Base-by-base conservation (phyloP, 2,329 filamentous ascomycete species). In the Didymella pinodella region DNA sequence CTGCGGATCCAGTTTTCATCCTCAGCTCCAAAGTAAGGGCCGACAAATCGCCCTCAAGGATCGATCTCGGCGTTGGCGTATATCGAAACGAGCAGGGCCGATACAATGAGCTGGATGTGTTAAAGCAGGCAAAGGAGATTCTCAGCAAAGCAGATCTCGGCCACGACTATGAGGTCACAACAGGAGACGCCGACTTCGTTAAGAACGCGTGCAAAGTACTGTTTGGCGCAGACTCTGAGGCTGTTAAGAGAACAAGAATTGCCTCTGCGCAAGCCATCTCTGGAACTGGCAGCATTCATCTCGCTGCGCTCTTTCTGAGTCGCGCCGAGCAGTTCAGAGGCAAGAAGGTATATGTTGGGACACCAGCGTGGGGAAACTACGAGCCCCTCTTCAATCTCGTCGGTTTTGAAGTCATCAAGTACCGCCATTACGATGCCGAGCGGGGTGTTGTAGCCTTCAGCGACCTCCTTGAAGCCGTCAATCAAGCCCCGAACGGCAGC, bases 261-360 rank as follows among this genome's bases (percentile, higher is more conserved):
- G 32, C 16, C 16, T 36, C 32, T 0, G 74, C 76, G 0, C 77
- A 79, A 60, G 75, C 76, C 8, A 76, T 79, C 31, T 78, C 76
- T 0, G 76, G 77, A 7, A 79, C 77, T 0, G 77, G 77, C 2
- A 73, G 77, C 5, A 71, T 73, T 34, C 75, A 78, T 49, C 64
- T 79, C n/a, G 77, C 68, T 18, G 73, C 72, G 7, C 48, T 74
- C 12, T 68, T 78, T 18, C 52, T 77, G 2, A 64, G 65, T 18
- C 66, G 68, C 3, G 68, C 59, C 8, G 57, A 70, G 29, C 43
- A 64, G 2, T 64, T 66, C 16, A 56, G 56, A 34, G 48, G 38
- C 7, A 62, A 60, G 54, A 67, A 8, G 7, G 32, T 18, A 7
- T n/a, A 36, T 8, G 3, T 36, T 18, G 32, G 32, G 16, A n/a